Conservation (phyloP, 257 asterid species). For the Rhazya stricta region DNA sequence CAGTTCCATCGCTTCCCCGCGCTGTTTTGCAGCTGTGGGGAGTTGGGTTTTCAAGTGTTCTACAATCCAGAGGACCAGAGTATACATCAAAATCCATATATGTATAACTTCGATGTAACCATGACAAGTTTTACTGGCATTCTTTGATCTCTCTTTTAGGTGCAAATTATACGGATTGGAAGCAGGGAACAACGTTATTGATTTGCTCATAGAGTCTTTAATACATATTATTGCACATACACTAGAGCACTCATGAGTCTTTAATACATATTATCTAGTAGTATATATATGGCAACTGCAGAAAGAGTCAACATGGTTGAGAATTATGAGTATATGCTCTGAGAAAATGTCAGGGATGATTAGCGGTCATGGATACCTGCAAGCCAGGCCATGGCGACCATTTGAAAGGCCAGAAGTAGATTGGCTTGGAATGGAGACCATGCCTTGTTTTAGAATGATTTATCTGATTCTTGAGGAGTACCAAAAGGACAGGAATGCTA, state of each 20-base stretch:
- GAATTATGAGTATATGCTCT: background rate
- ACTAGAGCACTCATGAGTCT: background rate
- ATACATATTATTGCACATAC: conserved; percentile 12
- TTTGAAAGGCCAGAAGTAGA: background rate
- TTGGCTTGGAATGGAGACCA: background rate
- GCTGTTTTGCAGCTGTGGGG: background rate
- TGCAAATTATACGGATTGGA: background rate
- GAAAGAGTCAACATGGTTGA: background rate
- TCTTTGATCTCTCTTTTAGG: background rate
- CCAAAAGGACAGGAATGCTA: no score
- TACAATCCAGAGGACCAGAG: conserved; percentile 5
- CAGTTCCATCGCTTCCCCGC: conserved; percentile 12
- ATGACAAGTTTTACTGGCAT: background rate
- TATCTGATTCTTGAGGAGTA: no score
- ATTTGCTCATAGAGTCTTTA: background rate
- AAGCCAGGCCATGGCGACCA: no score
- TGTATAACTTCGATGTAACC: background rate
- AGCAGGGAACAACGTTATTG: conserved; percentile 10
- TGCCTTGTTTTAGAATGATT: background rate
- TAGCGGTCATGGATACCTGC: no score
- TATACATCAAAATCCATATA: conserved; percentile 2
- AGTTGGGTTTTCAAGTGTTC: background rate
- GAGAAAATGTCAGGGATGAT: no score
- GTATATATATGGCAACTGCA: no score
- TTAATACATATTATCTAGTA: no score